phyloP scores from a whole-genome alignment of 176 grass and related monocot genomes.

The Ananas comosus region DNA sequence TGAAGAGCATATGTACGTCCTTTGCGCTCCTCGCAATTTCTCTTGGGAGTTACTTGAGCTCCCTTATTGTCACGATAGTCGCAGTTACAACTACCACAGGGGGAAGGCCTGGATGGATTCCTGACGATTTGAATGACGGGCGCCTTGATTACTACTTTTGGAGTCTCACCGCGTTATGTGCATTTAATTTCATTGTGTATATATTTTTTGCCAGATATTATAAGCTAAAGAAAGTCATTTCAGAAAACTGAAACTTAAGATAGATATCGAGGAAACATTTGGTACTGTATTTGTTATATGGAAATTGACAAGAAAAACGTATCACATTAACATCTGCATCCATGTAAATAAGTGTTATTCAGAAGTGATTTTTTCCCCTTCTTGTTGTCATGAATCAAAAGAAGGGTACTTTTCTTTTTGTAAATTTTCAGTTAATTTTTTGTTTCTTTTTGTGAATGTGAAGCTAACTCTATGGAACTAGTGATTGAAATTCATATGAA shows the following conservation, averaged over 20 bases:
- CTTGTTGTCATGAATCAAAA: no score
- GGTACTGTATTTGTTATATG: not conserved
- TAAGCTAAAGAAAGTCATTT: constrained; percentile 44
- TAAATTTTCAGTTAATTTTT: not conserved
- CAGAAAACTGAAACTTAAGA: constrained; percentile 4
- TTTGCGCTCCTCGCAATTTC: constrained; percentile 60
- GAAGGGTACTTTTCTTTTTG: not conserved
- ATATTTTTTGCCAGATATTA: constrained; percentile 48
- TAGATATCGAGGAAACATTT: constrained; percentile 8
- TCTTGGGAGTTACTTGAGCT: constrained; percentile 68
- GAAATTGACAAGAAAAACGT: not conserved
- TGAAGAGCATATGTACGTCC: constrained; percentile 83
- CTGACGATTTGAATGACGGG: constrained; percentile 64
- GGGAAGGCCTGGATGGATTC: constrained; percentile 51
- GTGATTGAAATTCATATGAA: no score
- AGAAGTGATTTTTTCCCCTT: not conserved
- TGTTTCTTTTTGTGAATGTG: no score
- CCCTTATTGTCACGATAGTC: constrained; percentile 50
- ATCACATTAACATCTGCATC: not conserved
- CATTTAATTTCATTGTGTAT: constrained; percentile 59
- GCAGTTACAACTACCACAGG: constrained; percentile 29
- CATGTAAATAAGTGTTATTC: not conserved
- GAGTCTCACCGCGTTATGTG: constrained; percentile 40
- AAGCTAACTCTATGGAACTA: no score
- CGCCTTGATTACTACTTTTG: constrained; percentile 83